A percentile compares a stretch with the other conserved stretches of the same genome.
phyloP scores from a whole-genome alignment of 1,139 yeast genomes.

The Geotrichum candidum region DNA sequence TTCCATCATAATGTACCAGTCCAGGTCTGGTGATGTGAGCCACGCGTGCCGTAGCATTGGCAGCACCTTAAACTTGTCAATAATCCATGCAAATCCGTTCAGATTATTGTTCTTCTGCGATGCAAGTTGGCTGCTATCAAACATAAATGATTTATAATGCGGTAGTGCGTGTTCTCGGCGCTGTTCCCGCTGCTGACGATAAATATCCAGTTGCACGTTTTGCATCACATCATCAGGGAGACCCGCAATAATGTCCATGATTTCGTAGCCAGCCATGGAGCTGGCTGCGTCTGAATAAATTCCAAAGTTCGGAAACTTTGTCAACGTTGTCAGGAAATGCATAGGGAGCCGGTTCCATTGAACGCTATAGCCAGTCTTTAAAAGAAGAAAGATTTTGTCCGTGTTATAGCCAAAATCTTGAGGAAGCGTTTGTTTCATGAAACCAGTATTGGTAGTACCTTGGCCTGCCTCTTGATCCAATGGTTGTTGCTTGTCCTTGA shows the following conservation, averaged over 20 bases:
- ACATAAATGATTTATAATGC: not conserved
- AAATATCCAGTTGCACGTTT: constrained; percentile 14
- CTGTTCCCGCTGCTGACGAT: constrained; percentile 13
- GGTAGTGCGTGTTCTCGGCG: constrained; percentile 13
- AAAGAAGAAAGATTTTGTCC: constrained; percentile 30
- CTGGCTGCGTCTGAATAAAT: constrained; percentile 35
- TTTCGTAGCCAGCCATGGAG: constrained; percentile 32
- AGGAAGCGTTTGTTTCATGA: constrained; percentile 24
- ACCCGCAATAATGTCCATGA: constrained; percentile 32
- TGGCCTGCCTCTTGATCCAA: not conserved
- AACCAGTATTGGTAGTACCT: constrained; percentile 11
- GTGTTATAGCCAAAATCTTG: constrained; percentile 26
- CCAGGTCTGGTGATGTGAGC: constrained; percentile 27
- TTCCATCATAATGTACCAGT: constrained; percentile 38
- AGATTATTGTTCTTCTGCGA: not conserved
- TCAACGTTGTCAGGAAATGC: constrained; percentile 34
- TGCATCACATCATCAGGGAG: constrained; percentile 17
- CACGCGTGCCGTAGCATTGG: constrained; percentile 38
- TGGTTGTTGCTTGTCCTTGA: not conserved
- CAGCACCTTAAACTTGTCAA: constrained; percentile 37
- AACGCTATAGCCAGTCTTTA: constrained; percentile 37
- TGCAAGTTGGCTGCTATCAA: not conserved
- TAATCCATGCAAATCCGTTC: constrained; percentile 31
- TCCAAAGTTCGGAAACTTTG: constrained; percentile 35
- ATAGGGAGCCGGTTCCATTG: constrained; percentile 37